Percentiles rank a stretch among this genome's conserved stretches.
Conservation (phyloP, 768 basidiomycete genomes). For the Cubamyces sp. region DNA sequence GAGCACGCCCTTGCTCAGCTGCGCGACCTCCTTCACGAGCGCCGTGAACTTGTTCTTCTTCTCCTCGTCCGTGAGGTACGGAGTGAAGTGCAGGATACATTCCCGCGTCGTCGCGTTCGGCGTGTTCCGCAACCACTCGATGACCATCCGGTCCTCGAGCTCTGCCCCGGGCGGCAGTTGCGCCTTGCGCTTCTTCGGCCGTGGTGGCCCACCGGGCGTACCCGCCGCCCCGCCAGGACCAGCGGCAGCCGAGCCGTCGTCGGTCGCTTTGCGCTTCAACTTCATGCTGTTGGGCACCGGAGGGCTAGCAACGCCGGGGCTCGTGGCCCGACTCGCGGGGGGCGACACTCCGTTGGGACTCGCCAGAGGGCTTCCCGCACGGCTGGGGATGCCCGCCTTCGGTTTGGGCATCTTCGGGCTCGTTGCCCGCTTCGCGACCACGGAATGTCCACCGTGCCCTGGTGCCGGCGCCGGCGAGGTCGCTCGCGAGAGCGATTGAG, state of each 20-base stretch:
- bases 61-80: slow-evolving; percentile 67
- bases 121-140: slow-evolving; percentile 75
- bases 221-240: slow-evolving; percentile 3
- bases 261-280: slow-evolving; percentile 65
- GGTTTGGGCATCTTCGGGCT: slow-evolving; percentile 74
- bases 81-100: slow-evolving; percentile 80
- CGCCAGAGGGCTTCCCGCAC: slow-evolving; percentile 61
- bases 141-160: slow-evolving; percentile 64
- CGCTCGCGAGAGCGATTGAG: slow-evolving; percentile 52
- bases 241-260: slow-evolving; percentile 33
- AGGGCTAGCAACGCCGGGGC: slow-evolving; percentile 40
- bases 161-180: slow-evolving; percentile 41
- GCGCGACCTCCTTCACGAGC: slow-evolving; percentile 79
- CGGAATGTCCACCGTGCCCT: slow-evolving; percentile 71
- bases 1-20: slow-evolving; percentile 67
- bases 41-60: slow-evolving; percentile 78
- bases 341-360: slow-evolving; percentile 37
- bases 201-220: slow-evolving; percentile 39
- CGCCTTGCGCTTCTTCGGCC: slow-evolving; percentile 61
- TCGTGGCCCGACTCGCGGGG: slow-evolving; percentile 53
- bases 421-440: slow-evolving; percentile 84
- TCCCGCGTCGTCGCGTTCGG: slow-evolving; percentile 76
- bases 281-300: slow-evolving; percentile 25
- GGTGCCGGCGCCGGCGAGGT: slow-evolving; percentile 59
- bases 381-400: slow-evolving; percentile 50